Conservation (phyloP, 192 early-diverging fungal genomes). For the Rhizoclosmatium sp. region DNA sequence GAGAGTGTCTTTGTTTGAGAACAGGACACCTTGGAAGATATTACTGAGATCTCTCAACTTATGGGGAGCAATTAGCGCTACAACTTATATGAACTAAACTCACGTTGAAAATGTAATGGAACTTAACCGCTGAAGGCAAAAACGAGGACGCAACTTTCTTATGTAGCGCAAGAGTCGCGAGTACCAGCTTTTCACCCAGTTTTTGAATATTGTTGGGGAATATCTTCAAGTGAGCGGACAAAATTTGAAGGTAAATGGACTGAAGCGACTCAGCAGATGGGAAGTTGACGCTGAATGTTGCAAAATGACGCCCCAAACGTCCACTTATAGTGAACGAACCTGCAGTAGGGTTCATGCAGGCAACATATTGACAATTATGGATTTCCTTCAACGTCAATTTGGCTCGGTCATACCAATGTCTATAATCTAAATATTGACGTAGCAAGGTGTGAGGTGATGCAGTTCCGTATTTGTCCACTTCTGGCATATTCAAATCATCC, state of each 20-base stretch:
- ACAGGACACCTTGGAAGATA: slow-evolving; percentile 71
- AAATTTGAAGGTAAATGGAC: slow-evolving; percentile 65
- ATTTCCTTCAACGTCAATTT: slow-evolving; percentile 75
- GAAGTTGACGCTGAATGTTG: slow-evolving; percentile 70
- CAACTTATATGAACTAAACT: slow-evolving; percentile 62
- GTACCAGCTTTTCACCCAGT: slow-evolving; percentile 63
- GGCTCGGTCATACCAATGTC: slow-evolving; percentile 69
- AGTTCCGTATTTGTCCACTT: slow-evolving; percentile 75
- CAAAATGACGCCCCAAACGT: slow-evolving; percentile 69
- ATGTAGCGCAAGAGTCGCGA: slow-evolving; percentile 60
- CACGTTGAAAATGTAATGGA: slow-evolving; percentile 75
- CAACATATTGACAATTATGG: slow-evolving; percentile 70
- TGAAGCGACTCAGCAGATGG: slow-evolving; percentile 65
- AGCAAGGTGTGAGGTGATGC: slow-evolving; percentile 67
- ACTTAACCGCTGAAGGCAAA: slow-evolving; percentile 69
- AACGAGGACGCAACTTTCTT: slow-evolving; percentile 66
- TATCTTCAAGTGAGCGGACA: slow-evolving; percentile 60
- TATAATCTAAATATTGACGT: slow-evolving; percentile 69
- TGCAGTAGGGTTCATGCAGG: slow-evolving; percentile 74
- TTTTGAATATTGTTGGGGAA: slow-evolving; percentile 65
- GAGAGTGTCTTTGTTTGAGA: slow-evolving; percentile 65
- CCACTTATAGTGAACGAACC: slow-evolving; percentile 68
- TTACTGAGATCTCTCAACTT: slow-evolving; percentile 67
- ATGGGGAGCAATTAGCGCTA: slow-evolving; percentile 70
- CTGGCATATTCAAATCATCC: slow-evolving; percentile 75